A percentile compares a stretch with the other conserved stretches of the same genome.
Conservation (phyloP, 192 early-diverging fungal genomes). For the Mortierella antarctica region DNA sequence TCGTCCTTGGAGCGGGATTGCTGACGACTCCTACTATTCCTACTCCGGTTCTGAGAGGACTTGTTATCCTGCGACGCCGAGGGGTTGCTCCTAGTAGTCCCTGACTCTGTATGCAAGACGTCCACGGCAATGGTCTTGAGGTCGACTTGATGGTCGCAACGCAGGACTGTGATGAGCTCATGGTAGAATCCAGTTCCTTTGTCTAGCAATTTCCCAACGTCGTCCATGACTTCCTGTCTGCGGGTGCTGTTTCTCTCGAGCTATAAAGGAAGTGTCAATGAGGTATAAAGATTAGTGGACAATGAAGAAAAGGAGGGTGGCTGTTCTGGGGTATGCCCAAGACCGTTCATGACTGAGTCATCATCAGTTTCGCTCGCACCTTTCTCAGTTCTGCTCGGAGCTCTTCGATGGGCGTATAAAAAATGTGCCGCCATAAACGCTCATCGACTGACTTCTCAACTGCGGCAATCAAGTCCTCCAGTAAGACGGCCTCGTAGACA, state of each 20-base stretch:
- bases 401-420: constrained; percentile 67
- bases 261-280: constrained; percentile 9
- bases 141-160: constrained; percentile 59
- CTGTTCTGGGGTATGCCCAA: too few relatives aligned
- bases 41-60: constrained; percentile 5
- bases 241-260: constrained; percentile 39
- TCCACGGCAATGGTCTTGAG: constrained; percentile 61
- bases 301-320: too few relatives aligned
- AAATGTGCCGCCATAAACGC: constrained; percentile 66
- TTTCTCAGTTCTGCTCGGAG: constrained; percentile 59
- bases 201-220: constrained; percentile 58
- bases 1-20: constrained; percentile 32
- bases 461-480: constrained; percentile 59
- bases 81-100: constrained; percentile 6
- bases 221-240: constrained; percentile 48
- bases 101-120: constrained; percentile 12
- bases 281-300: too few relatives aligned
- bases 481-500: constrained; percentile 58
- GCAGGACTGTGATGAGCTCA: constrained; percentile 58
- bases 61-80: constrained; percentile 1
- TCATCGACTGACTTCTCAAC: constrained; percentile 64
- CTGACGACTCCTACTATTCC: constrained; percentile 21
- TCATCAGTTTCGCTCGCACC: constrained; percentile 28
- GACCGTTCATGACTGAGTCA: neutral
- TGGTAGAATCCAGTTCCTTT: constrained; percentile 67